Evolutionary conservation across 2,329 filamentous ascomycete genomes (phyloP).

Genomic region (Cadophora malorum): DNA sequence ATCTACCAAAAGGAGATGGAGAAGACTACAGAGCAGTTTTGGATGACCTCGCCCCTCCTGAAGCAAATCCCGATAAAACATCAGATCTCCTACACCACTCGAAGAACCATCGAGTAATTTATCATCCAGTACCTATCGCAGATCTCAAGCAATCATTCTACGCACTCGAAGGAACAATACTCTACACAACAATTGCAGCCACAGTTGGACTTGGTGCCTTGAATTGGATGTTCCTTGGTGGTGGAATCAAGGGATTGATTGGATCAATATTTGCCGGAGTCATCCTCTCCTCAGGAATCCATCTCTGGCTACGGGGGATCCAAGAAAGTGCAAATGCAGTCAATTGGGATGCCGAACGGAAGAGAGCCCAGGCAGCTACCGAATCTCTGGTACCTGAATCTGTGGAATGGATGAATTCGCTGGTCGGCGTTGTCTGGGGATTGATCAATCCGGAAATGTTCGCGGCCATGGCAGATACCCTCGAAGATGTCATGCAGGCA

Average conservation of each 20-base stretch:
- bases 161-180: constrained; percentile 29
- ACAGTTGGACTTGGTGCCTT: constrained; percentile 28
- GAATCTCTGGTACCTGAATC: constrained; percentile 34
- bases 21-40: constrained; percentile 30
- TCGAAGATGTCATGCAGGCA: constrained; percentile 38
- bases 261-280: constrained; percentile 29
- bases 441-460: constrained; percentile 37
- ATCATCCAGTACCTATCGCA: constrained; percentile 34
- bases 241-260: constrained; percentile 30
- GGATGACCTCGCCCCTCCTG: constrained; percentile 35
- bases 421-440: constrained; percentile 33
- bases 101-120: constrained; percentile 34
- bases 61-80: constrained; percentile 34
- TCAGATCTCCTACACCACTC: constrained; percentile 34
- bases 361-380: constrained; percentile 31
- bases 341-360: constrained; percentile 35
- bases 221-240: constrained; percentile 31
- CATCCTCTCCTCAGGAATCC: constrained; percentile 34
- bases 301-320: constrained; percentile 35
- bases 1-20: constrained; percentile 29
- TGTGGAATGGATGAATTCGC: constrained; percentile 36
- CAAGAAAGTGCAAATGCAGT: constrained; percentile 35
- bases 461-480: constrained; percentile 34
- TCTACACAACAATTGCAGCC: constrained; percentile 28
- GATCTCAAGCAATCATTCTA: constrained; percentile 33